Conservation (phyloP, 1,284 basidiomycete species). For the Gymnopus androsaceus region DNA sequence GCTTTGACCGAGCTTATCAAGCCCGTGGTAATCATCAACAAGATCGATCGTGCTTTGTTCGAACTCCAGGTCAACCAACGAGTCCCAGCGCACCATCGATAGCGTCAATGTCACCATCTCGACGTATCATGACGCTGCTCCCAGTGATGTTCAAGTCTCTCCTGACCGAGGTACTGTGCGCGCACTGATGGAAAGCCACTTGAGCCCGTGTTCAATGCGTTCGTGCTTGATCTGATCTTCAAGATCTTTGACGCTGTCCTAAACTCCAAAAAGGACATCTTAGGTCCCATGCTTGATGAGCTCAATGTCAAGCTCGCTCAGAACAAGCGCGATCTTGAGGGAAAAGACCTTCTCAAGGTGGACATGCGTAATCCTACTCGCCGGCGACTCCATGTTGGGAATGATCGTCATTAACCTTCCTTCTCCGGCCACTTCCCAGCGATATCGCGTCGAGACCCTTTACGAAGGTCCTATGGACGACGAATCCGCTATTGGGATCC, state of each 20-base stretch:
- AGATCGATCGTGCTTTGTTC: too few relatives aligned
- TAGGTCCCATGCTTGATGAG: conserved; percentile 89
- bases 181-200: conserved; percentile 87
- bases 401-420: conserved; percentile 99
- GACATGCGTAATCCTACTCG: conserved; percentile 99
- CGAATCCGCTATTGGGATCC: too few relatives aligned
- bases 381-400: conserved; percentile 97
- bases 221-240: conserved; percentile 99
- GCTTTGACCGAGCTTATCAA: conserved; percentile 98
- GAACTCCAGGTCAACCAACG: conserved; percentile 98
- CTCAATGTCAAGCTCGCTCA: conserved; percentile 90
- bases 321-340: conserved; percentile 95
- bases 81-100: conserved; percentile 96
- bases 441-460: conserved; percentile 99
- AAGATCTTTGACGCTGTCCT: conserved; percentile 98
- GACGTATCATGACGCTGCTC: conserved; percentile 92
- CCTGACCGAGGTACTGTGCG: conserved; percentile 97
- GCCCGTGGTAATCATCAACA: conserved; percentile 99
- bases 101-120: conserved; percentile 99
- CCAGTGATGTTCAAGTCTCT: conserved; percentile 71
- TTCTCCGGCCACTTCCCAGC: conserved; percentile 94
- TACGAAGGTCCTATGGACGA: too few relatives aligned
- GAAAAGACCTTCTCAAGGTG: conserved; percentile 96
- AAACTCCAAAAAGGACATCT: conserved; percentile 99
- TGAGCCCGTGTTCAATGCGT: conserved; percentile 93